Conservation (phyloP, 306 rosid genomes). For the Purshia tridentata region DNA sequence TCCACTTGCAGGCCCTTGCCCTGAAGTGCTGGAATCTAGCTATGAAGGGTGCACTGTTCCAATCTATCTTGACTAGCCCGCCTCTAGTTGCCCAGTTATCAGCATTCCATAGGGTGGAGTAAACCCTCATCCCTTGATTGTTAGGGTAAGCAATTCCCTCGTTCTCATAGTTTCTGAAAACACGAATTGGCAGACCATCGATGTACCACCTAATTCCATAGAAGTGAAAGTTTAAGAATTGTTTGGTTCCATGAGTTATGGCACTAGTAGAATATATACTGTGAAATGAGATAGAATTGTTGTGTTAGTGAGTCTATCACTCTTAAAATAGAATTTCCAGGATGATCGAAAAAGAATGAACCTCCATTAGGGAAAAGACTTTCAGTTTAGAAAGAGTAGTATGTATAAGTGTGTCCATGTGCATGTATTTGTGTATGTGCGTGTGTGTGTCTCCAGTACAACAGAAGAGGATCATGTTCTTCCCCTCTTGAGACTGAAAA, state of each 20-base stretch:
- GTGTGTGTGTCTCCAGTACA: too few relatives aligned
- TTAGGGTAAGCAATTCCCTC: conserved; percentile 63
- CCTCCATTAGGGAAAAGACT: background rate
- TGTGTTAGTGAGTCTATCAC: background rate
- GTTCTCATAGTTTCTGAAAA: conserved; percentile 62
- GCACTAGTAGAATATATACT: background rate
- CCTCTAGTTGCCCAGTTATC: conserved; percentile 89
- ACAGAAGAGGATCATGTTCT: too few relatives aligned
- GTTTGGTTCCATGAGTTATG: conserved; percentile 6
- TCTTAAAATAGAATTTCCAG: too few relatives aligned
- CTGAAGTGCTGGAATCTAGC: conserved; percentile 55
- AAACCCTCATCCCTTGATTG: conserved; percentile 72
- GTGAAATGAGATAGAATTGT: background rate
- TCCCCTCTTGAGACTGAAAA: background rate
- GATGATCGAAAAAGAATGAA: background rate
- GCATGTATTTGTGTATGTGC: too few relatives aligned
- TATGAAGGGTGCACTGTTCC: conserved; percentile 65
- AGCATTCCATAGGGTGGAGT: conserved; percentile 73
- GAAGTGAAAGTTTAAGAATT: background rate
- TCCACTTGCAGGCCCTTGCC: conserved; percentile 74
- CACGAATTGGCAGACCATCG: conserved; percentile 69
- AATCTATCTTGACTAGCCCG: conserved; percentile 62
- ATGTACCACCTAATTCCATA: conserved; percentile 66
- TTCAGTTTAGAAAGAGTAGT: background rate
- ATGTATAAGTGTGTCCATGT: background rate